Conservation (phyloP, 768 basidiomycete species). For the Russula griseocarnosa region DNA sequence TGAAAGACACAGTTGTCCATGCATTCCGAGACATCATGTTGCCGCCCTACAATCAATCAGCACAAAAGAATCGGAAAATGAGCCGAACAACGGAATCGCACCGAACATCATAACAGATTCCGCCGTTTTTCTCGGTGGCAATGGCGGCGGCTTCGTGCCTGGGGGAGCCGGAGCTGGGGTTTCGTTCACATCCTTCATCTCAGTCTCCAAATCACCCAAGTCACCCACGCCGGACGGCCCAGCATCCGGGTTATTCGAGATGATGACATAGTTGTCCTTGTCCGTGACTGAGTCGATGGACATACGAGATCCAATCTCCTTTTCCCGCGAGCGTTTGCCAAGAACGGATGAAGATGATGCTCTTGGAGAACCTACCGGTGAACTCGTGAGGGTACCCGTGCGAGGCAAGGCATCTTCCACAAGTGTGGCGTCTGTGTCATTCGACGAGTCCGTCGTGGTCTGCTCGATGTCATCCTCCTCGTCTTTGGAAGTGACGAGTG, state of each 20-base stretch:
- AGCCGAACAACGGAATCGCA: conserved; percentile 35
- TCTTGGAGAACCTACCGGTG: conserved; percentile 34
- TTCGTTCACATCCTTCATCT: conserved; percentile 32
- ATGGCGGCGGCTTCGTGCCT: conserved; percentile 48
- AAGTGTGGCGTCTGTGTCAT: conserved; percentile 84
- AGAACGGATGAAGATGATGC: conserved; percentile 42
- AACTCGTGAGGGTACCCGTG: conserved; percentile 30
- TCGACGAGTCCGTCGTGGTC: conserved; percentile 73
- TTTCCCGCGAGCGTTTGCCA: conserved; percentile 59
- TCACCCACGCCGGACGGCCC: conserved; percentile 16
- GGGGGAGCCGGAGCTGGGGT: conserved; percentile 29
- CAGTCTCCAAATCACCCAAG: conserved; percentile 31
- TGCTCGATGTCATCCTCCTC: conserved; percentile 79
- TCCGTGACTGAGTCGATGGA: conserved; percentile 53
- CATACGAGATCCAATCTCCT: conserved; percentile 41
- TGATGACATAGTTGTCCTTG: conserved; percentile 43
- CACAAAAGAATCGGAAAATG: conserved; percentile 31
- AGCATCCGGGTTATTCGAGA: conserved; percentile 36
- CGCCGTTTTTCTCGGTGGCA: conserved; percentile 49
- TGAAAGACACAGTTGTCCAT: conserved; percentile 99
- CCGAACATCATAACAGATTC: conserved; percentile 91
- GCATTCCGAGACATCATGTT: conserved; percentile 98
- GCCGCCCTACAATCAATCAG: conserved; percentile 56
- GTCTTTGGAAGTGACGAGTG: conserved; percentile 84
- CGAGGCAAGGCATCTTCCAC: conserved; percentile 61